phyloP scores from a whole-genome alignment of 139 green algal genomes.

The Mesostigma viride region DNA sequence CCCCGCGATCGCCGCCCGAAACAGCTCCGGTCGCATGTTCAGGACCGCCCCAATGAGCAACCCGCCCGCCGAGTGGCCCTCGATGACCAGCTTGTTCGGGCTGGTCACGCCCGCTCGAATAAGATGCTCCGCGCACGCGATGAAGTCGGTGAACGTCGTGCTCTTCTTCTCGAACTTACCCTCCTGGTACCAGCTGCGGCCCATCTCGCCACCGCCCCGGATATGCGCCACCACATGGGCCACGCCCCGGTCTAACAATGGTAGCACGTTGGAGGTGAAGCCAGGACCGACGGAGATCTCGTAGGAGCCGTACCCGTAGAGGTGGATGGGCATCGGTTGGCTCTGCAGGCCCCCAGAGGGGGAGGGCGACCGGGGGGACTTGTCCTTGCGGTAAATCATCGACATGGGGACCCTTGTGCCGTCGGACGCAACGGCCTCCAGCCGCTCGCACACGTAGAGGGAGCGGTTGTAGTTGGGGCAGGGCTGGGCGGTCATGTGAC shows the following conservation, averaged over 20 bases:
- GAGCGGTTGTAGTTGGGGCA: too few species aligned
- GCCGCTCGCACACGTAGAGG: too few species aligned
- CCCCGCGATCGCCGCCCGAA: conserved; percentile 34
- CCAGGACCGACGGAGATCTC: conserved; percentile 28
- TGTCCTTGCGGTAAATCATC: too few species aligned
- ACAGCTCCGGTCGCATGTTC: conserved; percentile 50
- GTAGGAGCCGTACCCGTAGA: conserved; percentile 34
- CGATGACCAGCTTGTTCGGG: conserved; percentile 36
- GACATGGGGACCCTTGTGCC: too few species aligned
- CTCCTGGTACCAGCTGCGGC: conserved; percentile 60
- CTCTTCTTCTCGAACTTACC: conserved; percentile 66
- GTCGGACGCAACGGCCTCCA: too few species aligned
- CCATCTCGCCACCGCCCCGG: conserved; percentile 67
- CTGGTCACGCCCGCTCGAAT: too few species aligned
- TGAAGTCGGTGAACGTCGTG: conserved; percentile 75
- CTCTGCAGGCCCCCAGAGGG: too few species aligned
- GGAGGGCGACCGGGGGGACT: too few species aligned
- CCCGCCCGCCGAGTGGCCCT: conserved; percentile 59
- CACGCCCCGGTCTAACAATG: conserved; percentile 65
- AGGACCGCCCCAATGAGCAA: conserved; percentile 58
- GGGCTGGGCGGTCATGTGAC: too few species aligned
- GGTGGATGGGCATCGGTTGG: too few species aligned
- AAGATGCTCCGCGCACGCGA: conserved; percentile 54
- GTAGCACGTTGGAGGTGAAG: conserved; percentile 32
- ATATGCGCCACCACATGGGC: conserved; percentile 68